Evolutionary conservation across 202 grass and related monocot genomes (phyloP).

Genomic region (Cymbopogon flexuosus): DNA sequence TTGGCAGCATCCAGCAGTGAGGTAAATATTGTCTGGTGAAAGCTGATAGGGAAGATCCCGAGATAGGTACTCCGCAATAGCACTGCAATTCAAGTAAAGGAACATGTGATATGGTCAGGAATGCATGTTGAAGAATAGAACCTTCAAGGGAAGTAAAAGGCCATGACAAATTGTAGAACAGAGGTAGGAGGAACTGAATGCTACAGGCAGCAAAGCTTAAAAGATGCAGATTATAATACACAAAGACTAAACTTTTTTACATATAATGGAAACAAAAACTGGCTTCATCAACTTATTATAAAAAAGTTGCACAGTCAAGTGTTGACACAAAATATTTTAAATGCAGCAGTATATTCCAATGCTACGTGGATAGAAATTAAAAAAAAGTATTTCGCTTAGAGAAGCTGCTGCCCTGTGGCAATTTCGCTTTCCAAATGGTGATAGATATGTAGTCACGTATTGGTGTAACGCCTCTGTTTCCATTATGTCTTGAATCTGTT

Average conservation of each 20-base stretch:
- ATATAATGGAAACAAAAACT: too few relatives aligned
- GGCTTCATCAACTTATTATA: too few relatives aligned
- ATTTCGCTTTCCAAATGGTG: too few relatives aligned
- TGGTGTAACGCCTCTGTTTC: too few relatives aligned
- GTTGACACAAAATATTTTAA: background rate
- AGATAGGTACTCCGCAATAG: constrained; percentile 57
- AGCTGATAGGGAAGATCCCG: constrained; percentile 51
- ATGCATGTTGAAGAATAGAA: background rate
- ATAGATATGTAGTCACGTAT: too few relatives aligned
- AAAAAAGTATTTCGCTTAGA: background rate
- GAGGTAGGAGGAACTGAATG: background rate
- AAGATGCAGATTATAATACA: background rate
- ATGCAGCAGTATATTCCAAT: background rate
- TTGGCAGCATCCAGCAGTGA: constrained; percentile 61
- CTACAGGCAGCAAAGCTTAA: background rate
- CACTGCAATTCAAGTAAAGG: constrained; percentile 30
- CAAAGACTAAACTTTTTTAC: too few relatives aligned
- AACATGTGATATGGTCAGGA: background rate
- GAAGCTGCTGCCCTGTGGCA: too few relatives aligned
- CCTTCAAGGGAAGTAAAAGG: background rate
- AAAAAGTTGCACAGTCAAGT: too few relatives aligned
- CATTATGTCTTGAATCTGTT: too few relatives aligned
- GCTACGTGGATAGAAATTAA: background rate
- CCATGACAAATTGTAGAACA: background rate
- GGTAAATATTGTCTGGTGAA: constrained; percentile 50